Conservation (phyloP, 2,329 filamentous ascomycete species). For the Aspergillaceae sp. region DNA sequence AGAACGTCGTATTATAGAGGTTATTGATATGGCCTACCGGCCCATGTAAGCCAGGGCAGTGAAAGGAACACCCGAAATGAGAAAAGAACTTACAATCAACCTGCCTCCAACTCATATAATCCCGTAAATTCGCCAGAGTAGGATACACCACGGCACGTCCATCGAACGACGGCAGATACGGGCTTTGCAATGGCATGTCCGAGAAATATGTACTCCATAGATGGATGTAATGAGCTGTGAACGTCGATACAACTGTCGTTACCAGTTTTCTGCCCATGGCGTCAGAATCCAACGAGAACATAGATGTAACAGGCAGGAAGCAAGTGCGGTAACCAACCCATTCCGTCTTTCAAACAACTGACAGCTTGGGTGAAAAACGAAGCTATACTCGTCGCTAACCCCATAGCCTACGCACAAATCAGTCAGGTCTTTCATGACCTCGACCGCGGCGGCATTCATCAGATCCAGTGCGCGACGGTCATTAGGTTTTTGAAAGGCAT, state of each 20-base stretch:
- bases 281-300: not conserved
- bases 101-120: slow-evolving; percentile 96
- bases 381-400: slow-evolving; percentile 91
- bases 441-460: slow-evolving; percentile 88
- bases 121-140: slow-evolving; percentile 67
- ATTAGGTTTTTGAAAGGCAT: slow-evolving; percentile 86
- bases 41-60: slow-evolving; percentile 3
- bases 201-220: slow-evolving; percentile 72
- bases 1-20: slow-evolving; percentile 95
- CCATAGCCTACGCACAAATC: slow-evolving; percentile 87
- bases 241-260: slow-evolving; percentile 83
- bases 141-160: slow-evolving; percentile 88
- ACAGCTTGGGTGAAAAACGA: slow-evolving; percentile 77
- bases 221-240: slow-evolving; percentile 82
- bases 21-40: slow-evolving; percentile 86
- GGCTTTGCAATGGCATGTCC: slow-evolving; percentile 58
- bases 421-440: slow-evolving; percentile 71
- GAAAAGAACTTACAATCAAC: slow-evolving; percentile 67
- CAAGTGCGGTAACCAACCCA: slow-evolving; percentile 45
- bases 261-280: slow-evolving; percentile 64
- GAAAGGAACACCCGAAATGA: not conserved
- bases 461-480: slow-evolving; percentile 77
- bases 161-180: slow-evolving; percentile 76
- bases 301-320: not conserved
- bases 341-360: slow-evolving; percentile 76